Base-by-base conservation (phyloP, 1,284 basidiomycete genomes). In the Rhodotorula sp. region DNA sequence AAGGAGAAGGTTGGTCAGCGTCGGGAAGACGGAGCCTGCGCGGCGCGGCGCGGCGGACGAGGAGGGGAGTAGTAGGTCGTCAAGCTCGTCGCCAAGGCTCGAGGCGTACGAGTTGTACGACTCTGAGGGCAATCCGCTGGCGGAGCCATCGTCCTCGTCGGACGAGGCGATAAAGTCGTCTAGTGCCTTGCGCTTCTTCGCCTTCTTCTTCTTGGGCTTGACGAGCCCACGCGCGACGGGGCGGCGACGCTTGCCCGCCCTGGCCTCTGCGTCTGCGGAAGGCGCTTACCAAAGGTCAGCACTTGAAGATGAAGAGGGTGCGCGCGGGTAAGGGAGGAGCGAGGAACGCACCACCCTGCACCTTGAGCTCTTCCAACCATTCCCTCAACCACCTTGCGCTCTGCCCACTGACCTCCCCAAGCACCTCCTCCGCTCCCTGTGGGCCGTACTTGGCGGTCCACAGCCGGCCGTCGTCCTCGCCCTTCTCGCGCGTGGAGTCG, bases 371-470 rank as follows among this genome's bases (percentile, higher is more conserved):
- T 39, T 82, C 82, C 63, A 97, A 85, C 94, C 94, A 97, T 67
- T 91, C 88, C 48, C 89, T 87, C 54, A 97, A 85, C 81, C 91
- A 93, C 27, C 84, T 79, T 0, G 92, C 88, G 69, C 88, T 87
- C 8, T 82, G 79, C 80, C 91, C 88, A 80, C 96, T 97, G 17
- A 44, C 62, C 10, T 53, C 44, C 32, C 91, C 92, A 1, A 97
- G 84, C 0, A 96, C 88, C 76, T 95, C 87, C 25, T 86, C 83
- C 1, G 92, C 90, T 48, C 83, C 82, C 64, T 84, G 85, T 15
- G 94, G 94, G 36, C 87, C 87, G 85, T 91, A 96, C 73, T 87
- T 89, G 62, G 91, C 88, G 46, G 85, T 83, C 92, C 93, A 96
- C 1, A 69, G 13, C 37, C 64, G 27, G 32, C 17, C 27, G 17